Percentiles rank a stretch among this genome's conserved stretches.
phyloP scores from a whole-genome alignment of 176 grass and related monocot genomes.

The barley (Hordeum vulgare) region MorexV3_pseudomolecules_assembly NC_058522.1:579316717-579317216 shows the following conservation, averaged over 20 bases:
- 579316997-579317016: neutral
- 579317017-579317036: neutral
- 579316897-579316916: constrained; percentile 59
- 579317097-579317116: neutral
- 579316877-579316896: constrained; percentile 36
- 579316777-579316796: constrained; percentile 79
- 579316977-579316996: constrained; percentile 45
- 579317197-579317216: too few relatives aligned
- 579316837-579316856: constrained; percentile 55
- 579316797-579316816: constrained; percentile 73
- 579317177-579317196: too few relatives aligned
- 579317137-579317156: neutral
- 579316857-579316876: constrained; percentile 39
- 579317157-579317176: too few relatives aligned
- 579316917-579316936: constrained; percentile 50
- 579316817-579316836: constrained; percentile 78
- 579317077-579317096: neutral
- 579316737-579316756: constrained; percentile 54
- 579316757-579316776: constrained; percentile 55
- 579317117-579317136: neutral
- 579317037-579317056: neutral
- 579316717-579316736: constrained; percentile 39
- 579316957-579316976: constrained; percentile 75
- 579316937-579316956: constrained; percentile 76
- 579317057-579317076: neutral